phyloP scores from a whole-genome alignment of 2,329 filamentous ascomycete genomes.

The Microdochium bolleyi region DNA sequence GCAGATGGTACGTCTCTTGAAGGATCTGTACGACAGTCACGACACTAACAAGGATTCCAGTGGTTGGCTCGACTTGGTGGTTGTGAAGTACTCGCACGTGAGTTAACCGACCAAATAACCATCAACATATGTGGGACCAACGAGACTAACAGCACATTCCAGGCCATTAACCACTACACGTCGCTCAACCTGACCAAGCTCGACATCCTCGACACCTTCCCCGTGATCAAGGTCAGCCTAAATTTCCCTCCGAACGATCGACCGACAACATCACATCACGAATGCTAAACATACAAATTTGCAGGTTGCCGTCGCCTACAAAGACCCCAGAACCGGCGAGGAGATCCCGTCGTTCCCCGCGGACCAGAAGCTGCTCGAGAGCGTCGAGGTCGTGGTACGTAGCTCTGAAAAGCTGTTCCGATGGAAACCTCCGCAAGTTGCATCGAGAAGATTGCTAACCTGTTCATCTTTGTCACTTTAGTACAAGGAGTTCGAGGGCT shows the following conservation, averaged over 20 bases:
- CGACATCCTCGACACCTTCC: conserved; percentile 66
- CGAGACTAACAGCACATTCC: conserved; percentile 11
- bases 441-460: not conserved
- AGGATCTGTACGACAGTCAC: conserved; percentile 7
- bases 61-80: conserved; percentile 54
- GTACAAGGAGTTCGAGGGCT: conserved; percentile 63
- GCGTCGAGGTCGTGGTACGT: conserved; percentile 44
- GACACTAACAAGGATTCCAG: not conserved
- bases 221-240: conserved; percentile 51
- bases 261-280: not conserved
- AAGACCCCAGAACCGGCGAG: conserved; percentile 32
- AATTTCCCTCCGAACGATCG: not conserved
- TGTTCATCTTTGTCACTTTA: not conserved
- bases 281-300: not conserved
- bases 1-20: conserved; percentile 3
- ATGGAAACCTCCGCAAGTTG: not conserved
- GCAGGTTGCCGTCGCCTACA: conserved; percentile 60
- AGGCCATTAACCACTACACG: conserved; percentile 60
- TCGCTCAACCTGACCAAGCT: conserved; percentile 53
- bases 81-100: conserved; percentile 52
- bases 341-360: conserved; percentile 57
- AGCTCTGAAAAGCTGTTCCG: not conserved
- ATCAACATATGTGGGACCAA: no score
- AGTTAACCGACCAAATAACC: conserved; percentile 1
- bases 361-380: conserved; percentile 48